Percentiles rank a stretch among this genome's conserved stretches.
These are phyloP conservation scores for Backusella luteola DNA, from an alignment of 192 early-diverging fungal species.

Conservation along the genomic window DNA sequence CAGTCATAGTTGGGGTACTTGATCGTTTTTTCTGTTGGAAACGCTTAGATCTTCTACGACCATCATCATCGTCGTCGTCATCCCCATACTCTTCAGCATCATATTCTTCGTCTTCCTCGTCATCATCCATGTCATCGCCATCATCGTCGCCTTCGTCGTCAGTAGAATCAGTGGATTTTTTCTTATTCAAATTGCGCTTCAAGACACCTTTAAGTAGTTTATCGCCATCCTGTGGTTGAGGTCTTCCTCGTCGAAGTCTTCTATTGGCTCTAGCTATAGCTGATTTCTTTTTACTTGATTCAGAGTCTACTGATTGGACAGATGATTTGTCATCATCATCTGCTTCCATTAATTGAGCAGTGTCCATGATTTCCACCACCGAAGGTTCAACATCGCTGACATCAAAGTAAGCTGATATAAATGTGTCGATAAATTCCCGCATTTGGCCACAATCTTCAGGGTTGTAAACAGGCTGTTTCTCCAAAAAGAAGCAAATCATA, in stretches of 20 bases:
- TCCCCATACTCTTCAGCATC: slow-evolving; percentile 3
- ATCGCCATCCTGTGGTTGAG: slow-evolving; percentile 1
- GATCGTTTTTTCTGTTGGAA: slow-evolving; percentile 29
- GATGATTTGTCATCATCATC: slow-evolving; percentile 22
- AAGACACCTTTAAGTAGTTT: slow-evolving; percentile 12
- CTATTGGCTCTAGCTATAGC: not conserved
- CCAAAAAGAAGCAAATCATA: slow-evolving; percentile 69
- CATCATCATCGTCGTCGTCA: not conserved
- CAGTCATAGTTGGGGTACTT: not conserved
- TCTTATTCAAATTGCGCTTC: slow-evolving; percentile 20
- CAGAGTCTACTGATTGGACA: slow-evolving; percentile 14
- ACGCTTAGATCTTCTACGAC: slow-evolving; percentile 6
- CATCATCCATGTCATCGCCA: not conserved
- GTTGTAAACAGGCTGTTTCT: slow-evolving; percentile 50
- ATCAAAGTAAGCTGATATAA: slow-evolving; percentile 66
- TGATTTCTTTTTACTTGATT: not conserved
- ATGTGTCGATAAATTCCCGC: slow-evolving; percentile 69
- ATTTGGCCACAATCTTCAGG: slow-evolving; percentile 69
- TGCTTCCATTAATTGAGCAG: slow-evolving; percentile 46
- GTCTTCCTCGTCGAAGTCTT: slow-evolving; percentile 15
- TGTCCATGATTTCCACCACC: slow-evolving; percentile 36
- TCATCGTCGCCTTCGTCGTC: slow-evolving; percentile 28
- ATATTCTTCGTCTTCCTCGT: slow-evolving; percentile 8
- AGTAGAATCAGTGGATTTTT: slow-evolving; percentile 19
- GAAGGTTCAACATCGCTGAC: slow-evolving; percentile 33